These are phyloP conservation scores for Populus hybrid DNA, from an alignment of 441 rosid species.

Conservation along the genomic window DNA sequence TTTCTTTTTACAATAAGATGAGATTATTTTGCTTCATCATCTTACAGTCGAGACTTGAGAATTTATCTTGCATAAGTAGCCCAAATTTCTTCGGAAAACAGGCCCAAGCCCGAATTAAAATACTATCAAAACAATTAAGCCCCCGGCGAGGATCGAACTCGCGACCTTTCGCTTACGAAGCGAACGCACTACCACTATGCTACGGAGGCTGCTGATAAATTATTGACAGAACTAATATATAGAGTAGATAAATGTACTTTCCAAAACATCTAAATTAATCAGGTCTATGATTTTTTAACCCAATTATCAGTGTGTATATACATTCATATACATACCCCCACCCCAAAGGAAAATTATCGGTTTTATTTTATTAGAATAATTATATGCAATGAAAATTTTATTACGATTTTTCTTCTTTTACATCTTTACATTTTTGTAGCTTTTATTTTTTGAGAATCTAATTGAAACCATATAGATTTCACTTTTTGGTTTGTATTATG, in stretches of 20 bases:
- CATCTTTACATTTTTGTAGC: no score
- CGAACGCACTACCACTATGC: conserved; percentile 99
- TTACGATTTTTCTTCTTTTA: no score
- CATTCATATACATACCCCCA: no score
- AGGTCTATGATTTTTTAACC: background rate
- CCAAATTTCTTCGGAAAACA: background rate
- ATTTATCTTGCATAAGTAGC: background rate
- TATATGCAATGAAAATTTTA: no score
- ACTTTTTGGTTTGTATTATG: background rate
- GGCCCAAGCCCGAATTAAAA: background rate
- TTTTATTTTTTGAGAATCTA: no score
- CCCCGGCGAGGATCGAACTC: conserved; percentile 89
- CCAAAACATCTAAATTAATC: background rate
- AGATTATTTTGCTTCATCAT: background rate
- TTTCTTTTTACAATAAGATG: background rate
- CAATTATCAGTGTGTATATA: no score
- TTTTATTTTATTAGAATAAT: no score
- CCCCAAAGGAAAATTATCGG: no score
- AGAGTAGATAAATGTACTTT: accelerated
- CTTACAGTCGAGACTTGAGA: background rate
- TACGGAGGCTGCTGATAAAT: background rate
- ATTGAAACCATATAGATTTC: background rate
- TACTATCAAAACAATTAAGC: background rate
- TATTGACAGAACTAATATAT: accelerated
- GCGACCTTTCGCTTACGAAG: conserved; percentile 99